A percentile compares a stretch with the other conserved stretches of the same genome.
Conservation (phyloP, 192 early-diverging fungal genomes). For the Dimargaris cristalligena region DNA sequence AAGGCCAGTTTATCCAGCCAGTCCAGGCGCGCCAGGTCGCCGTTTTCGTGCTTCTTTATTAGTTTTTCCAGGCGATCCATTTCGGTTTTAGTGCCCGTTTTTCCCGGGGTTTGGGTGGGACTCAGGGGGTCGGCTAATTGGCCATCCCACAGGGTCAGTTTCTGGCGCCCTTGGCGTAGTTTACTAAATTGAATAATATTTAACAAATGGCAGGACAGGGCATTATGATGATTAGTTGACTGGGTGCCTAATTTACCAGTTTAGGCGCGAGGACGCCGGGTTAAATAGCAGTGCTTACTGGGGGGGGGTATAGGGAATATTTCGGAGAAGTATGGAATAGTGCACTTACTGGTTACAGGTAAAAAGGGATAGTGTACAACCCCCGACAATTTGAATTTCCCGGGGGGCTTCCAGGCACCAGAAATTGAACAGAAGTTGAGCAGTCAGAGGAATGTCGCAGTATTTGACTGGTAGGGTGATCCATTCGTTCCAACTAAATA, state of each 20-base stretch:
- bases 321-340: no score
- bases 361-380: constrained; percentile 64
- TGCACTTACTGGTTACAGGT: constrained; percentile 50
- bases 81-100: constrained; percentile 41
- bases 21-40: constrained; percentile 68
- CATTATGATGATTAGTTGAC: no score
- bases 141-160: constrained; percentile 42
- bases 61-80: constrained; percentile 78
- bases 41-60: constrained; percentile 69
- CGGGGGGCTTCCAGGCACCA: constrained; percentile 67
- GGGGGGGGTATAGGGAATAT: no score
- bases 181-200: no score
- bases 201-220: no score
- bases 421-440: constrained; percentile 54
- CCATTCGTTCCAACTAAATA: constrained; percentile 86
- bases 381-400: constrained; percentile 55
- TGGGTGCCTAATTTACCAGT: no score
- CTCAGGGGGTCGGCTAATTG: constrained; percentile 41
- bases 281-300: no score
- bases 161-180: constrained; percentile 73
- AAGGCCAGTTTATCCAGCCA: constrained; percentile 89
- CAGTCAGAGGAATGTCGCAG: constrained; percentile 55
- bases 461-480: constrained; percentile 74
- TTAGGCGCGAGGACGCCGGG: no score
- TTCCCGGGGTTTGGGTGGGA: constrained; percentile 21